Evolutionary conservation across 768 basidiomycete species (phyloP).

Genomic region (Austroboletus festivus): DNA sequence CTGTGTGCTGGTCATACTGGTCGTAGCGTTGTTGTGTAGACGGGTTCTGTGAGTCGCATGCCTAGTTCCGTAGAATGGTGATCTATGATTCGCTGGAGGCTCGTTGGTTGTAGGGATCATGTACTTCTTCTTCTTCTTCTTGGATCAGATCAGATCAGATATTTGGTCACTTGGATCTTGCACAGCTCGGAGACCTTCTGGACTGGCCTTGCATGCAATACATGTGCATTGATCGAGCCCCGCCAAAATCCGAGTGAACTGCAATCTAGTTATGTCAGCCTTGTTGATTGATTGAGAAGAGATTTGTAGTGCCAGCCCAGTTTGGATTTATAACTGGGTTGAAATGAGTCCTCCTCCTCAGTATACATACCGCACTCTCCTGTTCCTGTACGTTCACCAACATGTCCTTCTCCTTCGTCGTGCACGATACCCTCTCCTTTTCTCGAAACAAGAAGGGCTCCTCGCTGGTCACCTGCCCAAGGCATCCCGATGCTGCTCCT

Average conservation of each 20-base stretch:
- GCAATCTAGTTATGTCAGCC: slow-evolving; percentile 26
- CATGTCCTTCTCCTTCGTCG: slow-evolving; percentile 16
- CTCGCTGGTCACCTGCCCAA: slow-evolving; percentile 11
- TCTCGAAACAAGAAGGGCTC: slow-evolving; percentile 17
- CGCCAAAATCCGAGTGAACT: slow-evolving; percentile 13
- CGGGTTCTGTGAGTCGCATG: slow-evolving; percentile 42
- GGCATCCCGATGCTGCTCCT: slow-evolving; percentile 39
- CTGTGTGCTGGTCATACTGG: slow-evolving; percentile 64
- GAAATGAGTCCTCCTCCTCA: too few species aligned
- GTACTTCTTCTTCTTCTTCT: slow-evolving; percentile 12
- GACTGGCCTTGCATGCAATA: slow-evolving; percentile 22
- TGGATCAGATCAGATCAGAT: slow-evolving; percentile 1
- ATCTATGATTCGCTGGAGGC: slow-evolving; percentile 22
- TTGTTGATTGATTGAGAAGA: slow-evolving; percentile 8
- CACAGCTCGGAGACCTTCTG: slow-evolving; percentile 20
- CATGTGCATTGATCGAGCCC: slow-evolving; percentile 18
- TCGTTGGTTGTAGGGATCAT: slow-evolving; percentile 14
- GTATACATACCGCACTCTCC: too few species aligned
- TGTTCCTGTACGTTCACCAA: not conserved
- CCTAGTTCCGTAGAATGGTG: slow-evolving; percentile 12
- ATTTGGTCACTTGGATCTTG: slow-evolving; percentile 11
- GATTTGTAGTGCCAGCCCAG: slow-evolving; percentile 20
- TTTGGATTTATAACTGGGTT: slow-evolving; percentile 17
- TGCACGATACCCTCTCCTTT: slow-evolving; percentile 12
- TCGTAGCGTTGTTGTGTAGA: slow-evolving; percentile 65